Percentiles rank a stretch among this genome's conserved stretches.
These are phyloP conservation scores for Metahyphopichia silvanorum DNA, from an alignment of 805 yeast species.

Conservation along the genomic window DNA sequence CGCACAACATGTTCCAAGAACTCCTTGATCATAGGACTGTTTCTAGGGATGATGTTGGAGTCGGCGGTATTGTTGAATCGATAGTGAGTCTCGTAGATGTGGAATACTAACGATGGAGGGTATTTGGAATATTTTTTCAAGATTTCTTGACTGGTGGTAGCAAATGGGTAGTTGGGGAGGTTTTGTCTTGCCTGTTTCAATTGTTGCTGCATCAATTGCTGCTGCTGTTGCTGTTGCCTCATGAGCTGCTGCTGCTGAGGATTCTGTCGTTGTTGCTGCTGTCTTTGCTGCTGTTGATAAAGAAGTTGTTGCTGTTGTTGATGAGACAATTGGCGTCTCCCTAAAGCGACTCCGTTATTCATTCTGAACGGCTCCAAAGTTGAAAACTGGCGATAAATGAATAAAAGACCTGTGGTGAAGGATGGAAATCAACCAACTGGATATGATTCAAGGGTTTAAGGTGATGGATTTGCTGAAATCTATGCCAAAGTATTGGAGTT, in stretches of 20 bases:
- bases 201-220: conserved; percentile 17
- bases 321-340: conserved; percentile 1
- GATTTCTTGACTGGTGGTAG: conserved; percentile 69
- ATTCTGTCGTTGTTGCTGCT: conserved; percentile 24
- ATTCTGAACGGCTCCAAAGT: no score
- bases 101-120: conserved; percentile 83
- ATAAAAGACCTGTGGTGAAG: no score
- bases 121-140: conserved; percentile 71
- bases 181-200: conserved; percentile 18
- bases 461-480: no score
- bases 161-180: conserved; percentile 47
- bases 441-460: no score
- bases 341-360: no score
- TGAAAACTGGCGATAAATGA: no score
- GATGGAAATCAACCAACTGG: no score
- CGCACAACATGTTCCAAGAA: conserved; percentile 76
- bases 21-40: conserved; percentile 71
- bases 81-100: conserved; percentile 87
- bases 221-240: conserved; percentile 15
- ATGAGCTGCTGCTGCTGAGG: conserved; percentile 41
- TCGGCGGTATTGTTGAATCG: conserved; percentile 87
- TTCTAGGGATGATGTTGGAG: conserved; percentile 72
- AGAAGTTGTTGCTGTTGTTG: conserved; percentile 17
- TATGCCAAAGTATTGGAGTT: no score
- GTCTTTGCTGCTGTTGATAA: conserved; percentile 20